Base-by-base conservation (phyloP, 2,329 filamentous ascomycete genomes). In the Malbranchea zuffiana region DNA sequence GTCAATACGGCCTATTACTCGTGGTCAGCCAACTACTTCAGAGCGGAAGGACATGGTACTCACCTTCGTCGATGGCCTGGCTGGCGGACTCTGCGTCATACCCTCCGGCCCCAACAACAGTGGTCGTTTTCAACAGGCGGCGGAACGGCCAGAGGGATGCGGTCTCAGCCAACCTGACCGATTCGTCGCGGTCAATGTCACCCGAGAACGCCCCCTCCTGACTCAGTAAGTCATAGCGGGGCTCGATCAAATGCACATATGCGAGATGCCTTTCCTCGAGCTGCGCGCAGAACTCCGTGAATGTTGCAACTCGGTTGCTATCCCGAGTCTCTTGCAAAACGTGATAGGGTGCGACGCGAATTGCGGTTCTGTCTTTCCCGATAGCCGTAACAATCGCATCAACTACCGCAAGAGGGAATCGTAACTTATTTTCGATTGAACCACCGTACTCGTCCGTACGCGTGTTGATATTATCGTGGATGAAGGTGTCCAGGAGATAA, bases 181-280 rank as follows among this genome's bases (percentile, higher is more conserved):
- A 74, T 5, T 59, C 51, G 41, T 65, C 47, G 24, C 71, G 34
- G 33, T 70, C 51, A 47, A 65, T 66, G 17, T 67, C 59, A 39
- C 69, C 48, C 2, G 55, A 46, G 2, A 51, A 45, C 5, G 60
- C 54, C 1, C 45, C 44, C 33, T 69, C 64, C 3, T 52, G 25
- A 26, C 42, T 36, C 19, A 40, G 31, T 10, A 42, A 30, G 12
- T 43, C 45, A 10, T 44, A 31, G 38, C 74, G 66, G 0, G 72
- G 66, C 49, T 82, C 75, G 5, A 82, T 59, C 0, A 80, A 40
- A 50, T 80, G 76, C 2, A 80, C 51, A 49, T 75, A 82, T 0
- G 75, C 68, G 10, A 82, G 57, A 1, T 68, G 63, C 1, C 76
- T 51, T 17, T 60, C 54, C 36, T 65, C 68, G 7, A 75, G 57